Conservation (phyloP, 1,284 basidiomycete genomes). For the Rhodotorula sp. region DNA sequence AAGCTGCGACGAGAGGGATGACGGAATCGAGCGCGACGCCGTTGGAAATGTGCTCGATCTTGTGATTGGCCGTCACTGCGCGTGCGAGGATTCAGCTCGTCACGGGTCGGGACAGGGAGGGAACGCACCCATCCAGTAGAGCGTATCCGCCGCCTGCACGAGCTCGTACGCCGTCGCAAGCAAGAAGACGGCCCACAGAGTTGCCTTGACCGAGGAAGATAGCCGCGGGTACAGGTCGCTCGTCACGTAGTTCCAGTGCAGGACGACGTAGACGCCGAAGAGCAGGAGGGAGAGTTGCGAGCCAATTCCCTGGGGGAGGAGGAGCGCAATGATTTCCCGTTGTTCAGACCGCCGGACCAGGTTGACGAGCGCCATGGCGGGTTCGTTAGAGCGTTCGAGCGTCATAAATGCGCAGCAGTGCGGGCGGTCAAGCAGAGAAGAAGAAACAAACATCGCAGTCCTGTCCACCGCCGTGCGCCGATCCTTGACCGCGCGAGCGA, state of each 20-base stretch:
- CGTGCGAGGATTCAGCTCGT: neutral
- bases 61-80: neutral
- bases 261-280: slow-evolving; percentile 3
- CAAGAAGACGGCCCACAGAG: neutral
- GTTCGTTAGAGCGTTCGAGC: too few species aligned
- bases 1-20: neutral
- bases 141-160: neutral
- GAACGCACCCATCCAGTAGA: neutral
- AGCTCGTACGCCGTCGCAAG: neutral
- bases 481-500: too few species aligned
- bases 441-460: too few species aligned
- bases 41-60: neutral
- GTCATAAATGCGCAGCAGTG: too few species aligned
- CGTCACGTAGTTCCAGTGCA: neutral
- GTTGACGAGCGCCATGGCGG: too few species aligned
- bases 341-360: too few species aligned
- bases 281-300: slow-evolving; percentile 6
- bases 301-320: neutral
- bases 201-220: neutral
- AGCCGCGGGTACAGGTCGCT: neutral
- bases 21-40: neutral
- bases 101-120: neutral
- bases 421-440: too few species aligned
- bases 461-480: too few species aligned
- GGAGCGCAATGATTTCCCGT: neutral